Base-by-base conservation (phyloP, 768 basidiomycete genomes). In the Podaxis sp. region DNA sequence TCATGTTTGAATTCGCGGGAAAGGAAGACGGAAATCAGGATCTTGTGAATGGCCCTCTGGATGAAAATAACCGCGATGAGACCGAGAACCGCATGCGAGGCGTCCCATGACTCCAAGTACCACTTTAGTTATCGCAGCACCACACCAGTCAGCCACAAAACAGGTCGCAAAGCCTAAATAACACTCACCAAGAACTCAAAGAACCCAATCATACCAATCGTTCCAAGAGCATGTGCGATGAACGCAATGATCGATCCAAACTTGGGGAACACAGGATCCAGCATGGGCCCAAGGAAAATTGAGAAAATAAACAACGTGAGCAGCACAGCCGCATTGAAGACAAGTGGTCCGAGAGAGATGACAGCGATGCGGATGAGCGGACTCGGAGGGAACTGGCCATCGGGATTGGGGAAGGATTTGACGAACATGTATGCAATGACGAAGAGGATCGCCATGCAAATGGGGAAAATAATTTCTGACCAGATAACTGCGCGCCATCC, bases 1-100 rank as follows among this genome's bases (percentile, higher is more conserved):
- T 99, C 97, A 73, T 99, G 95, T 79, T 99, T 99, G 85, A 97
- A 97, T 76, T 99, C 97, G 66, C 97, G 90, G 44, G 95, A 91
- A 40, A 99, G 80, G 85, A 96, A 95, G 64, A 96, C 90, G 0
- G 96, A 82, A 70, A 99, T 99, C 60, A 97, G 79, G 63, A 95
- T 82, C 82, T 99, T 99, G 85, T 96, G 89, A 64, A 98, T 77
- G 17, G 91, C 91, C 56, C 97, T 87, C 72, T 99, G 95, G 61
- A 99, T 92, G 61, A 88, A 86, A 64, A 98, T 91, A 64, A 95
- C 90, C 7, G 95, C 84, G 68, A 99, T 93, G 56, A 97, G 82
- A 28, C 96, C 97, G 50, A 99, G 84, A 15, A 98, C 93, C 22
- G 96, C 95, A 71, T 99, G 94, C 0, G 93, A 90, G 2, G 87